Evolutionary conservation across 208 protist genomes (phyloP).

Genomic region (Leishmania lainsoni): DNA sequence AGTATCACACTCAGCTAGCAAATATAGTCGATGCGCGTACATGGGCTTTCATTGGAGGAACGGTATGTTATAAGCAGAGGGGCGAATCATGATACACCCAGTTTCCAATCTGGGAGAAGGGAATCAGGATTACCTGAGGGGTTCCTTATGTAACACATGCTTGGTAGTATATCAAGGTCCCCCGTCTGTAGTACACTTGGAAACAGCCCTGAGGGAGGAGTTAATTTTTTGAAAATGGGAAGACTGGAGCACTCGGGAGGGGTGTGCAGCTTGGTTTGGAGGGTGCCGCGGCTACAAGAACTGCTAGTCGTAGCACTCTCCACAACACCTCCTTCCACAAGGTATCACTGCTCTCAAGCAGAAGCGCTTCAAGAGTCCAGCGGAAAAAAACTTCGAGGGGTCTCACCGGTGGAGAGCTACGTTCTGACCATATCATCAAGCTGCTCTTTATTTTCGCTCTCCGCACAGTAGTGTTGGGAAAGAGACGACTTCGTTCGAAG

Average conservation of each 20-base stretch:
- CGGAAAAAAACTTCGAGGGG: not conserved
- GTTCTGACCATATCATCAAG: not conserved
- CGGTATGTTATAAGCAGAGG: not conserved
- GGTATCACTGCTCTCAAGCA: constrained; percentile 2
- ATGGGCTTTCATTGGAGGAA: not conserved
- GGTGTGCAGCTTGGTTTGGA: constrained; percentile 16
- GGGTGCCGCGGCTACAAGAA: not conserved
- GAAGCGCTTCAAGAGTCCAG: not conserved
- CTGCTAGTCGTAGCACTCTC: not conserved
- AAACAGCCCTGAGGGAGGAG: constrained; percentile 5
- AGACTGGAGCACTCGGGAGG: constrained; percentile 9
- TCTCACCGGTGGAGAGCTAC: not conserved
- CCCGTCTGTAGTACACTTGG: not conserved
- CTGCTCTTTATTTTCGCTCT: constrained; percentile 1
- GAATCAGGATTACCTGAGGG: not conserved
- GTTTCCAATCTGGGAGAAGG: not conserved
- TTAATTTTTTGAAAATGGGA: constrained; percentile 22
- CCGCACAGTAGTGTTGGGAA: constrained; percentile 15
- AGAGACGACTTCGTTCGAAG: constrained; percentile 13
- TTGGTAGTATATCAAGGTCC: constrained; percentile 5
- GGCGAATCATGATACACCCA: not conserved
- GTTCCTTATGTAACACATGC: constrained; percentile 1
- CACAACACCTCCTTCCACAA: constrained; percentile 4
- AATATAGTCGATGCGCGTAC: not conserved
- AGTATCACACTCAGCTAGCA: not conserved